These are phyloP conservation scores for Nicotiana tabacum DNA, from an alignment of 257 asterid species.

Conservation along the genomic window DNA sequence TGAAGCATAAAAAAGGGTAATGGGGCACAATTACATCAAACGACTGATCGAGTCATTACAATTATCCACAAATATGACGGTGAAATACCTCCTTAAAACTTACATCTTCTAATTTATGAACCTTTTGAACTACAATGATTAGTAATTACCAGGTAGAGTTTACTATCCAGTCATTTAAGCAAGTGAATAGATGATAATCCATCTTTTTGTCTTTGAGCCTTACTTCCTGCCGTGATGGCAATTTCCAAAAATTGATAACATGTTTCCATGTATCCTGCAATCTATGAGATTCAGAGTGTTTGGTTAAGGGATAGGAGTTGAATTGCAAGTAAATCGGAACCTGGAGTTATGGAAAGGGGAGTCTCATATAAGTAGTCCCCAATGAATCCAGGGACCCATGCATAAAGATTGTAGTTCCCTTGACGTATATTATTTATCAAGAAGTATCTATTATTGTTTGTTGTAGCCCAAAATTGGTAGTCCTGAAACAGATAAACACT, in stretches of 20 bases:
- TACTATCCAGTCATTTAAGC: too few species aligned
- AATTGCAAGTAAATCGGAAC: slow-evolving; percentile 21
- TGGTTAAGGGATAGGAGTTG: background rate
- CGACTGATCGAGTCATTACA: too few species aligned
- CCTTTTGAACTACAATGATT: too few species aligned
- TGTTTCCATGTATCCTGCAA: background rate
- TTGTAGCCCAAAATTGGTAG: slow-evolving; percentile 65
- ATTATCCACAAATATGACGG: too few species aligned
- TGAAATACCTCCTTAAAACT: too few species aligned
- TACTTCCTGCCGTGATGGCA: too few species aligned
- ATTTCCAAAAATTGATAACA: slow-evolving; percentile 10
- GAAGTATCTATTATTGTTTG: slow-evolving; percentile 49
- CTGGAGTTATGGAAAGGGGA: slow-evolving; percentile 41
- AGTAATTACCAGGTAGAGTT: too few species aligned
- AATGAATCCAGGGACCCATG: slow-evolving; percentile 66
- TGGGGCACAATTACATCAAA: too few species aligned
- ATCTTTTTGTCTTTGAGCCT: too few species aligned
- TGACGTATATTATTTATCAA: slow-evolving; percentile 33
- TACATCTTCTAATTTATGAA: too few species aligned
- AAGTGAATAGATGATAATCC: too few species aligned
- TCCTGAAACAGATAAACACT: slow-evolving; percentile 28
- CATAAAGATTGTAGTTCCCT: slow-evolving; percentile 53
- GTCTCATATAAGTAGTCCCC: slow-evolving; percentile 48
- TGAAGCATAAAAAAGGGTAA: too few species aligned
- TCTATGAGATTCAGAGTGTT: background rate